phyloP scores from a whole-genome alignment of 2,329 filamentous ascomycete species.

The Xylariomycetidae sp. region DNA sequence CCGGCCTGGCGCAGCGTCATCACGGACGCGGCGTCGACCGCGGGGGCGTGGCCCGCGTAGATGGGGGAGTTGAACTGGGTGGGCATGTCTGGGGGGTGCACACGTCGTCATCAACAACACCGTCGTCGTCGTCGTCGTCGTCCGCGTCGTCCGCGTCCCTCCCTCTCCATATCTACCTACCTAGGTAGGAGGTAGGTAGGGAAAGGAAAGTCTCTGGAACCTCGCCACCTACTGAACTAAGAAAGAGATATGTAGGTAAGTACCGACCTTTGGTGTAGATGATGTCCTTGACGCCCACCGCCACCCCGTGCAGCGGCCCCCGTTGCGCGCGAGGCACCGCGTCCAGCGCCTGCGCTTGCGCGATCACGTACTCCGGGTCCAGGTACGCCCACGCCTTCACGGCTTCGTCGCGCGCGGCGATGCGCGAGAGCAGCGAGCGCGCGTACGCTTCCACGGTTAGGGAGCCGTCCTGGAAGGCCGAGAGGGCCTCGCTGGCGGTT shows the following conservation, averaged over 20 bases:
- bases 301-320: conserved; percentile 46
- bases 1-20: conserved; percentile 47
- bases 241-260: too few relatives aligned
- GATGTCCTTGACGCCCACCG: conserved; percentile 49
- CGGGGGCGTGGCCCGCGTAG: conserved; percentile 38
- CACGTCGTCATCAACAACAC: background rate
- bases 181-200: too few relatives aligned
- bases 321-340: conserved; percentile 35
- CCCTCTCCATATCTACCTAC: too few relatives aligned
- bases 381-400: conserved; percentile 43
- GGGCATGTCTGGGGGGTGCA: conserved; percentile 37
- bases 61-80: conserved; percentile 48
- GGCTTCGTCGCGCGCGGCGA: conserved; percentile 32
- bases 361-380: conserved; percentile 36
- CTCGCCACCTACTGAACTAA: too few relatives aligned
- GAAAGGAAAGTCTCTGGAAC: too few relatives aligned
- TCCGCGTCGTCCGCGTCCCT: too few relatives aligned
- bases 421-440: conserved; percentile 35
- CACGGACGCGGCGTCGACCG: conserved; percentile 47
- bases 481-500: conserved; percentile 36
- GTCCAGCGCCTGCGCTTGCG: conserved; percentile 42
- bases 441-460: conserved; percentile 44
- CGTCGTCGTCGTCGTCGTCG: background rate
- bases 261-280: conserved; percentile 41
- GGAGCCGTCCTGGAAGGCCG: conserved; percentile 31